Conservation (phyloP, 2,329 filamentous ascomycete genomes). For the Dryadomyces quercus-mongolicae region DNA sequence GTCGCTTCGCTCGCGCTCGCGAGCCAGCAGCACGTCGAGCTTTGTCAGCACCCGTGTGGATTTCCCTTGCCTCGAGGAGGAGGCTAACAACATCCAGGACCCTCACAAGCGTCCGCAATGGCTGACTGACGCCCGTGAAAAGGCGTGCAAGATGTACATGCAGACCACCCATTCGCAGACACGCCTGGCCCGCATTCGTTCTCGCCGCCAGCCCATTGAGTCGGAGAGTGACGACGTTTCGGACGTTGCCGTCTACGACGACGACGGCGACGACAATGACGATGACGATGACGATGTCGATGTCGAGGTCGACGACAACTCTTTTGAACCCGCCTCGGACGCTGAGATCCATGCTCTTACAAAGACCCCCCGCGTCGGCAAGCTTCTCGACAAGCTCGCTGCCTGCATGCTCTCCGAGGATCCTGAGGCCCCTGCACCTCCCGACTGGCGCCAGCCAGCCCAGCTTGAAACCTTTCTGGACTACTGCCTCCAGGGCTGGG, state of each 20-base stretch:
- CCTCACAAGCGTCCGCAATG: background rate
- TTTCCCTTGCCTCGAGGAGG: background rate
- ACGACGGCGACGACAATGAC: background rate
- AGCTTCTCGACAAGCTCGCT: background rate
- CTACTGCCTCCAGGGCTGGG: slow-evolving; percentile 4
- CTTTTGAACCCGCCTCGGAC: background rate
- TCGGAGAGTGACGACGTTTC: background rate
- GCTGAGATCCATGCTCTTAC: background rate
- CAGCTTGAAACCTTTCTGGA: slow-evolving; percentile 1
- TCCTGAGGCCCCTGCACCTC: background rate
- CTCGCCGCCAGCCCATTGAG: background rate
- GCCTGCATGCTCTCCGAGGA: background rate
- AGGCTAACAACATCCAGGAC: background rate
- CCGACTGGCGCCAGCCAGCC: slow-evolving; percentile 1
- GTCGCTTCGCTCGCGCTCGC: too few relatives aligned
- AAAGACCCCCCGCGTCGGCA: background rate
- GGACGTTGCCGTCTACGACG: too few relatives aligned
- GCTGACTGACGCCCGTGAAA: background rate
- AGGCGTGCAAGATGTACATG: slow-evolving; percentile 3
- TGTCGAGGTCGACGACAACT: background rate
- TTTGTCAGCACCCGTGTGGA: background rate
- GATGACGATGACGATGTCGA: background rate
- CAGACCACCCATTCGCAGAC: background rate
- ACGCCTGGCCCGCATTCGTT: background rate
- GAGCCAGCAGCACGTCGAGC: too few relatives aligned